Base-by-base conservation (phyloP, 2,329 filamentous ascomycete genomes). In the Coniella lustricola region DNA sequence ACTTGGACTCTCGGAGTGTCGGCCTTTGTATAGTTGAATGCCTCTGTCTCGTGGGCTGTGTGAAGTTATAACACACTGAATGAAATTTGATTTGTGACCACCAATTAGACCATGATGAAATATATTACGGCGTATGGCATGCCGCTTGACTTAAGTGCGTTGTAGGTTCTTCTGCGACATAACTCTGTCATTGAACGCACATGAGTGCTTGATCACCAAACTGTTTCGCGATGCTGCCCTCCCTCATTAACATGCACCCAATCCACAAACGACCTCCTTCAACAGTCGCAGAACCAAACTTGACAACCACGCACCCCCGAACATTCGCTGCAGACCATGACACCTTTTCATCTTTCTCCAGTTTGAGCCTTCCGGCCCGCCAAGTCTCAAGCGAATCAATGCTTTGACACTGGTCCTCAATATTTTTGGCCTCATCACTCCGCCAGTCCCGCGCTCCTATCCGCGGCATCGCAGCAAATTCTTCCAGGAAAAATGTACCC, bases 161-260 rank as follows among this genome's bases (percentile, higher is more conserved):
- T n/a, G n/a, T n/a, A n/a, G n/a, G n/a, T n/a, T n/a, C 25, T 39
- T 22, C 12, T 22, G 35, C 17, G 16, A 39, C 37, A 16, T 7
- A 14, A n/a, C 16, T 17, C 5, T 29, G 10, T 68, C 57, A 84
- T 55, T 72, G 70, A 41, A 94, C 66, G 66, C 90, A 95, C 67
- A 94, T 78, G 49, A 91, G 63, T 3, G 89, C 82, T 58, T 91
- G 79, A 48, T 90, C 84, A 2, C 91, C 91, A 71, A 96, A 96
- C 12, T 79, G 68, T 44, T 69, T 64, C 14, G 75, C 68, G 9
- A 95, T 73, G 54, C 79, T 90, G 1, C 86, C 87, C 63, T 95
- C 88, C 53, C 80, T 75, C 39, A 73, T 67, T 40, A 95, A 69
- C 78, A 96, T 86, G 7, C 74, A 74, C 9, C 82, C 81, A 50